Evolutionary conservation across 2,329 filamentous ascomycete genomes (phyloP).

Genomic region (Trichoderma sp.): DNA sequence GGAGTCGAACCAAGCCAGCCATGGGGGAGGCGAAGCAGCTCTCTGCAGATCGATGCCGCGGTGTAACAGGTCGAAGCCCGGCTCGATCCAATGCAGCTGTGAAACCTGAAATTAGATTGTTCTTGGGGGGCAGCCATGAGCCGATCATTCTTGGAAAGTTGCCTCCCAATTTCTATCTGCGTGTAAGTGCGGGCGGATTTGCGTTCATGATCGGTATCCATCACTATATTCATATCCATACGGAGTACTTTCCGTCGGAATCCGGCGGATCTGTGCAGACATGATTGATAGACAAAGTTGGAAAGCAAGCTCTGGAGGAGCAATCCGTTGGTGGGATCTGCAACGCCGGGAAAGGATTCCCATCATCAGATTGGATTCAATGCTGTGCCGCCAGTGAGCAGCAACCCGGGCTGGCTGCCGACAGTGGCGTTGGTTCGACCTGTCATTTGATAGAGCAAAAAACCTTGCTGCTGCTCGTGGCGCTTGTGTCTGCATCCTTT

Average conservation of each 20-base stretch:
- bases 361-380: slow-evolving; percentile 1
- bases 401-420: slow-evolving; percentile 18
- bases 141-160: background rate
- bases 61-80: background rate
- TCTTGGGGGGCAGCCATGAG: background rate
- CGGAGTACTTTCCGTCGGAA: background rate
- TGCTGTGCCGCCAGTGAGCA: background rate
- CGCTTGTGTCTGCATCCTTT: slow-evolving; percentile 10
- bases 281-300: background rate
- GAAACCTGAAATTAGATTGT: slow-evolving; percentile 1
- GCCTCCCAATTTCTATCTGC: background rate
- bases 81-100: slow-evolving; percentile 6
- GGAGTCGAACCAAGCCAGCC: background rate
- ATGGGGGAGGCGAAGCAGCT: slow-evolving; percentile 20
- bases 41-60: slow-evolving; percentile 17
- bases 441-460: slow-evolving; percentile 14
- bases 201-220: background rate
- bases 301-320: background rate
- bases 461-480: background rate
- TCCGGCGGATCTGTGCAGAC: background rate
- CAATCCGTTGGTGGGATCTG: slow-evolving; percentile 1
- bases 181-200: background rate
- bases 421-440: slow-evolving; percentile 19
- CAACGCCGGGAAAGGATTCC: background rate
- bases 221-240: background rate